Evolutionary conservation across 176 grass and related monocot species (phyloP).

Genomic region (Ampelocalamus luodianensis): DNA sequence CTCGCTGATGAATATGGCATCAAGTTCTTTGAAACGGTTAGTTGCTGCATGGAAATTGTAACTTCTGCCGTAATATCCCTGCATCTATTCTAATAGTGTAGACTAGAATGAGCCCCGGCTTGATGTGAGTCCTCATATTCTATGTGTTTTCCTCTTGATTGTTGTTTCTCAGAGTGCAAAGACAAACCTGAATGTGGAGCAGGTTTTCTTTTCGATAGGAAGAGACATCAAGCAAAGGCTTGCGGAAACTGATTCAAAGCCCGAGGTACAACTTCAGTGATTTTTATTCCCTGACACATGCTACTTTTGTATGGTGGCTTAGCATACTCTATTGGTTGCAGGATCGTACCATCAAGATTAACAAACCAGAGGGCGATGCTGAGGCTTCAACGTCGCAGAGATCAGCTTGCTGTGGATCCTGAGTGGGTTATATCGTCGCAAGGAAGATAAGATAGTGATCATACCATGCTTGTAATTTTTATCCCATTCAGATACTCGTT

Average conservation of each 20-base stretch:
- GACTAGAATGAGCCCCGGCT: neutral
- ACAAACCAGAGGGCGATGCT: conserved; percentile 44
- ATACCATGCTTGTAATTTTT: conserved; percentile 42
- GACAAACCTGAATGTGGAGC: conserved; percentile 65
- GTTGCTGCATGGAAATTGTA: neutral
- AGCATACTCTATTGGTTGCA: conserved; percentile 21
- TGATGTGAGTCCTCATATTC: neutral
- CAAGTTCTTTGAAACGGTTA: conserved; percentile 58
- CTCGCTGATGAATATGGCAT: conserved; percentile 66
- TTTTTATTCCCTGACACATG: neutral
- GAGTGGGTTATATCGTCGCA: conserved; percentile 19
- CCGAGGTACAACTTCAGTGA: conserved; percentile 38
- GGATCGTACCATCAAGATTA: conserved; percentile 63
- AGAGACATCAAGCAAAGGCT: conserved; percentile 64
- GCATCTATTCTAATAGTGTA: neutral
- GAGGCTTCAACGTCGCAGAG: conserved; percentile 33
- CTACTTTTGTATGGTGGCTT: neutral
- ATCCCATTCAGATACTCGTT: neutral
- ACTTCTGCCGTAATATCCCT: neutral
- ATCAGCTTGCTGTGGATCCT: conserved; percentile 56
- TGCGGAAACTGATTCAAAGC: conserved; percentile 53
- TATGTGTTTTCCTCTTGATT: neutral
- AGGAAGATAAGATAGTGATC: conserved; percentile 46
- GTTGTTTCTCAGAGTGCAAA: conserved; percentile 51
- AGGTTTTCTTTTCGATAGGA: conserved; percentile 64